Conservation (phyloP, 257 asterid species). For the Solanum bulbocastanum region DNA sequence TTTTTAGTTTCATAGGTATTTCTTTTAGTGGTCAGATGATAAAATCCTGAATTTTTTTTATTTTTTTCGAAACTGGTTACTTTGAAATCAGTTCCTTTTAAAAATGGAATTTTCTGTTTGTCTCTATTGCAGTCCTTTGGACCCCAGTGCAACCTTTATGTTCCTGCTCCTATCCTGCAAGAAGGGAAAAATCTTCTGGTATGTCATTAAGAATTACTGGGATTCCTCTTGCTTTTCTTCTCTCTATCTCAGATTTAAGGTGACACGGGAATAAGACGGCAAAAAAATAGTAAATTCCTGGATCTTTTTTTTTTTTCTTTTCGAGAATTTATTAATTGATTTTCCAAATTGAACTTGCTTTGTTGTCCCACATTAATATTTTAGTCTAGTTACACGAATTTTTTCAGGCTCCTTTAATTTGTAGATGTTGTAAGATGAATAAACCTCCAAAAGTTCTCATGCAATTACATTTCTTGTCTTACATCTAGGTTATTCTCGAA, state of each 20-base stretch:
- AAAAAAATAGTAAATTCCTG: neutral
- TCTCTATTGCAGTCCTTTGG: constrained; percentile 57
- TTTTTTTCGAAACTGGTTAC: too few species aligned
- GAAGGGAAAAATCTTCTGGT: constrained; percentile 74
- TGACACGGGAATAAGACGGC: neutral
- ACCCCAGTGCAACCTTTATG: constrained; percentile 86
- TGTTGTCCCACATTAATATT: neutral
- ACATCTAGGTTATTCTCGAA: constrained; percentile 60
- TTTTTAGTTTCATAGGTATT: neutral
- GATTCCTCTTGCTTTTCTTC: neutral
- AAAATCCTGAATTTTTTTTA: neutral
- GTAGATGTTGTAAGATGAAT: neutral
- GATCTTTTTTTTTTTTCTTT: neutral
- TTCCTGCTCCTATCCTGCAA: constrained; percentile 78
- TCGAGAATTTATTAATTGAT: neutral
- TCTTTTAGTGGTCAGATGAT: neutral
- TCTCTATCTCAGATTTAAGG: neutral
- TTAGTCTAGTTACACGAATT: neutral
- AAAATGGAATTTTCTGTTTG: neutral
- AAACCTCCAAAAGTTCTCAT: neutral
- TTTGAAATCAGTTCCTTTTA: neutral
- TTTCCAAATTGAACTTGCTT: neutral
- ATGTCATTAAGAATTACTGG: constrained; percentile 5
- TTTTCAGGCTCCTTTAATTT: neutral
- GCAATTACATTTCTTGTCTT: neutral